Conservation (phyloP, 192 early-diverging fungal species). For the Funneliformis mosseae region DNA sequence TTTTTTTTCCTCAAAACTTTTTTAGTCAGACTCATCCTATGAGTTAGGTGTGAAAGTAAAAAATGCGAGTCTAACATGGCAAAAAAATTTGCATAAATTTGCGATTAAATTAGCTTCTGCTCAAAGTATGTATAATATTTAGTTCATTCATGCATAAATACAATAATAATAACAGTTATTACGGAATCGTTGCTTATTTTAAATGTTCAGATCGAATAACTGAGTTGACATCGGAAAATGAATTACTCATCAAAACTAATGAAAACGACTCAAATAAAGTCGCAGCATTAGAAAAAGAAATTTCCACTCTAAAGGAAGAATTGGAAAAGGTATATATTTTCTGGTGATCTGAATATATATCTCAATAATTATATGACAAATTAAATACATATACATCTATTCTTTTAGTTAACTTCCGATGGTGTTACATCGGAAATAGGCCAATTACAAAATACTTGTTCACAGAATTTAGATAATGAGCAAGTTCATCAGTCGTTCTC, state of each 20-base stretch:
- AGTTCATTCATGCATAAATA: neutral
- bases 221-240: conserved; percentile 30
- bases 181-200: conserved; percentile 19
- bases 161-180: neutral
- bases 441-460: no score
- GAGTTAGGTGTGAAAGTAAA: conserved; percentile 18
- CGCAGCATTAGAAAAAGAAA: conserved; percentile 28
- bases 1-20: neutral
- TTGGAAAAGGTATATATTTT: conserved; percentile 30
- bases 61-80: conserved; percentile 27
- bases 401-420: neutral
- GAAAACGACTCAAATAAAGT: conserved; percentile 12
- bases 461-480: no score
- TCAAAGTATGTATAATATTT: conserved; percentile 32
- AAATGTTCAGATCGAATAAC: conserved; percentile 3
- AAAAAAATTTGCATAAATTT: conserved; percentile 22
- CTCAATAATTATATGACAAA: neutral
- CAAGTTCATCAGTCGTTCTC: no score
- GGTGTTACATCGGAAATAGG: no score
- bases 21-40: neutral
- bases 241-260: conserved; percentile 16
- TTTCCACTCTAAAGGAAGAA: conserved; percentile 35
- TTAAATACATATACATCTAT: neutral
- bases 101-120: conserved; percentile 29
- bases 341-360: neutral